Evolutionary conservation across 768 basidiomycete genomes (phyloP).

Genomic region (Lentinula boryana): DNA sequence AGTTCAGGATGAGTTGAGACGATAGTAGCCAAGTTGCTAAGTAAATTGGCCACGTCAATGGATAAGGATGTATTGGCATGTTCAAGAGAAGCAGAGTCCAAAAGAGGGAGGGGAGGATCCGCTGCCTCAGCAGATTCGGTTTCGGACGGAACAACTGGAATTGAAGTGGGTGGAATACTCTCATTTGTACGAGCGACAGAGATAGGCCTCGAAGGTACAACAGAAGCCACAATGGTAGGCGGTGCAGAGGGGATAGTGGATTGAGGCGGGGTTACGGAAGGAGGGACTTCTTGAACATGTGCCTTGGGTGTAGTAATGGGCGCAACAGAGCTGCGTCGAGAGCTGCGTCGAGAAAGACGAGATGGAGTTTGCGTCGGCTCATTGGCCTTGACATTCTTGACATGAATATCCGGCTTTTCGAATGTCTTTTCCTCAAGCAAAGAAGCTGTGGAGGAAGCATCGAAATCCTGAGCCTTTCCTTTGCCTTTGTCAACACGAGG

Average conservation of each 20-base stretch:
- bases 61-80: slow-evolving; percentile 40
- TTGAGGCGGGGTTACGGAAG: not conserved
- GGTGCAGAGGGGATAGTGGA: not conserved
- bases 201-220: not conserved
- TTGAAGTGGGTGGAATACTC: slow-evolving; percentile 2
- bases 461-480: slow-evolving; percentile 27
- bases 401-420: slow-evolving; percentile 55
- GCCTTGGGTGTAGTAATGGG: slow-evolving; percentile 30
- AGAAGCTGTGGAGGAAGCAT: slow-evolving; percentile 32
- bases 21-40: slow-evolving; percentile 49
- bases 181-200: not conserved
- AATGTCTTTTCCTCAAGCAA: slow-evolving; percentile 38
- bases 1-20: slow-evolving; percentile 67
- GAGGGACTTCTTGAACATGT: slow-evolving; percentile 8
- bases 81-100: slow-evolving; percentile 25
- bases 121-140: slow-evolving; percentile 8
- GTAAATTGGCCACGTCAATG: slow-evolving; percentile 57
- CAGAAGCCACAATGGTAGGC: not conserved
- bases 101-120: slow-evolving; percentile 47
- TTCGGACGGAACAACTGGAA: not conserved
- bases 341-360: slow-evolving; percentile 7
- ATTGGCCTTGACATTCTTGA: slow-evolving; percentile 9
- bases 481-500: slow-evolving; percentile 43
- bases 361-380: not conserved
- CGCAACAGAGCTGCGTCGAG: slow-evolving; percentile 5